These are phyloP conservation scores for Pseudomicrostroma phylloplanum DNA, from an alignment of 1,284 basidiomycete genomes.

Conservation along the genomic window DNA sequence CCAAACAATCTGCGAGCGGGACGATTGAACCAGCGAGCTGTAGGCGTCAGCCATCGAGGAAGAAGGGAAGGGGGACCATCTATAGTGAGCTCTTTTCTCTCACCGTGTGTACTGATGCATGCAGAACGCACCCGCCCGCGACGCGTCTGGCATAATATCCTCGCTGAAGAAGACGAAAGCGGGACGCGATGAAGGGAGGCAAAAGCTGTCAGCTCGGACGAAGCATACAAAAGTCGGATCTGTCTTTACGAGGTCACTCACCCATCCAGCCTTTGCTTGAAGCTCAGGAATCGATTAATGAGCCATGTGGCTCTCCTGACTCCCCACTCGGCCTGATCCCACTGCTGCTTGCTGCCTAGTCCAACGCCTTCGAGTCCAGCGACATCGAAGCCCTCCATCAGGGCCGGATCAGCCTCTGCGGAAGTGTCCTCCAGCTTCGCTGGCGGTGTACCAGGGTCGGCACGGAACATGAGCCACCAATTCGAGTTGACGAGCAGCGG, in stretches of 20 bases:
- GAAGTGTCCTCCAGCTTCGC: slow-evolving; percentile 24
- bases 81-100: slow-evolving; percentile 24
- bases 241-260: slow-evolving; percentile 22
- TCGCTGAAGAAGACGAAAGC: slow-evolving; percentile 49
- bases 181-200: background rate
- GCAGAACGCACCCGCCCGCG: slow-evolving; percentile 57
- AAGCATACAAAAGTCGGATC: background rate
- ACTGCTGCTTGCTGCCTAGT: slow-evolving; percentile 42
- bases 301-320: slow-evolving; percentile 79
- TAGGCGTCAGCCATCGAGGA: slow-evolving; percentile 19
- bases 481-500: slow-evolving; percentile 88
- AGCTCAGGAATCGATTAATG: slow-evolving; percentile 67
- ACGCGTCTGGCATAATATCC: slow-evolving; percentile 57
- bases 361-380: slow-evolving; percentile 10
- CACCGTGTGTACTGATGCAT: slow-evolving; percentile 59
- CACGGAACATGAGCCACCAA: slow-evolving; percentile 86
- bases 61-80: slow-evolving; percentile 10
- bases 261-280: slow-evolving; percentile 67
- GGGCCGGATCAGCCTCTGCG: slow-evolving; percentile 19
- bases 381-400: slow-evolving; percentile 40
- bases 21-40: slow-evolving; percentile 52
- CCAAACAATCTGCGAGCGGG: slow-evolving; percentile 59
- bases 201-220: background rate
- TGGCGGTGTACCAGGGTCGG: slow-evolving; percentile 55
- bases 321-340: slow-evolving; percentile 63